A percentile compares a stretch with the other conserved stretches of the same genome.
Evolutionary conservation across 768 basidiomycete species (phyloP).

Genomic region (Tulasnella calospora): DNA sequence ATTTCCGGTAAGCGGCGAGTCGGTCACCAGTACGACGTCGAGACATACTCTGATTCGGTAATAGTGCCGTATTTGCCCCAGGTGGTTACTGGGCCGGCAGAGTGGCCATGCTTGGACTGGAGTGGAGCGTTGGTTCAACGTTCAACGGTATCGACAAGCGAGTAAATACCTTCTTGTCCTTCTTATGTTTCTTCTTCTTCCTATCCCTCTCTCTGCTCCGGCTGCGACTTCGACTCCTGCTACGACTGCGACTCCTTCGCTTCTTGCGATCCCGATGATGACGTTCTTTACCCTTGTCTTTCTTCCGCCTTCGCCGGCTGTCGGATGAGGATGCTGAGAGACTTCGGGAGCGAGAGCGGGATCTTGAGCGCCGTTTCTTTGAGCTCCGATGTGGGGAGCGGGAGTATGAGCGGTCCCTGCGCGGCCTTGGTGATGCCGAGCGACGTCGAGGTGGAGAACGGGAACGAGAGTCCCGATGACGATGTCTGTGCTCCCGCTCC

Average conservation of each 20-base stretch:
- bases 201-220: conserved; percentile 32
- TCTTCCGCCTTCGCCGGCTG: conserved; percentile 41
- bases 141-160: conserved; percentile 4
- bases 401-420: conserved; percentile 14
- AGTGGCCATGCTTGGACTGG: conserved; percentile 47
- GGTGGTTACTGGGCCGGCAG: conserved; percentile 49
- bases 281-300: conserved; percentile 37
- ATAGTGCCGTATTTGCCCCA: conserved; percentile 92
- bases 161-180: conserved; percentile 57
- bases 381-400: conserved; percentile 14
- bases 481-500: conserved; percentile 10
- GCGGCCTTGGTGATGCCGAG: conserved; percentile 17
- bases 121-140: conserved; percentile 12
- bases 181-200: conserved; percentile 60
- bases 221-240: conserved; percentile 33
- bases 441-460: conserved; percentile 4
- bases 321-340: conserved; percentile 31
- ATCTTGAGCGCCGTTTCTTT: neutral
- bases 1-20: conserved; percentile 1
- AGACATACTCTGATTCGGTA: conserved; percentile 71
- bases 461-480: conserved; percentile 5
- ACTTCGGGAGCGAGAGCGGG: conserved; percentile 31
- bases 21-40: neutral
- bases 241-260: conserved; percentile 27
- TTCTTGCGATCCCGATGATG: conserved; percentile 9